Base-by-base conservation (phyloP, 305 asterid genomes). In the Euphrasia arctica region DNA sequence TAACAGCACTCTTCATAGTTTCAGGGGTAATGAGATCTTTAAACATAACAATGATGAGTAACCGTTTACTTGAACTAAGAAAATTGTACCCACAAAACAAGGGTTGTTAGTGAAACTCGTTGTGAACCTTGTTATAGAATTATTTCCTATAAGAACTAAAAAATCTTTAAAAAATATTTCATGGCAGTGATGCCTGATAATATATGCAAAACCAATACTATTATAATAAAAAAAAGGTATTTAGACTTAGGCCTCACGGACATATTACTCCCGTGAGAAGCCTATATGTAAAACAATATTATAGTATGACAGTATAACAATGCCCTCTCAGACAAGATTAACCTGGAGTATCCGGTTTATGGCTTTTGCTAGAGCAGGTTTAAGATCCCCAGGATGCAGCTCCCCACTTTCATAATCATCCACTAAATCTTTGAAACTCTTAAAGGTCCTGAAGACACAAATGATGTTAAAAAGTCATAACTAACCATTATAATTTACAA, bases 331-430 rank as follows among this genome's bases (percentile, higher is more conserved):
- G 4, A 7, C 5, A 36, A 49, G 32, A 28, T 50, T 14, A 49
- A 92, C 98, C 97, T 89, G 95, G 45, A 92, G 77, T 62, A 92
- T 89, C 68, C 63, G 75, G 74, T 92, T 92, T 28, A 92, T 5
- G 11, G 98, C 84, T 74, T 92, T 92, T 51, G 97, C 79, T 60
- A 92, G 78, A 66, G 98, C 85, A 58, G 95, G 96, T 72, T 91
- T 91, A 63, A 92, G 89, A 80, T 92, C 98, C 18, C 79, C 98
- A 55, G 96, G 98, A 60, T 92, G 98, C 78, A 92, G 77, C 58
- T 74, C 79, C 57, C 98, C 98, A 72, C 81, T 78, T 79, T 87
- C 88, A 75, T 92, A 87, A 63, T 85, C 95, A 28, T 51, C 63
- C 14, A 68, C 80, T 68, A 92, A 68, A 34, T 92, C 97, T 64